Percentiles rank a stretch among this genome's conserved stretches.
Evolutionary conservation across 2,329 filamentous ascomycete genomes (phyloP).

Genomic region (Orbilia brochopaga): DNA sequence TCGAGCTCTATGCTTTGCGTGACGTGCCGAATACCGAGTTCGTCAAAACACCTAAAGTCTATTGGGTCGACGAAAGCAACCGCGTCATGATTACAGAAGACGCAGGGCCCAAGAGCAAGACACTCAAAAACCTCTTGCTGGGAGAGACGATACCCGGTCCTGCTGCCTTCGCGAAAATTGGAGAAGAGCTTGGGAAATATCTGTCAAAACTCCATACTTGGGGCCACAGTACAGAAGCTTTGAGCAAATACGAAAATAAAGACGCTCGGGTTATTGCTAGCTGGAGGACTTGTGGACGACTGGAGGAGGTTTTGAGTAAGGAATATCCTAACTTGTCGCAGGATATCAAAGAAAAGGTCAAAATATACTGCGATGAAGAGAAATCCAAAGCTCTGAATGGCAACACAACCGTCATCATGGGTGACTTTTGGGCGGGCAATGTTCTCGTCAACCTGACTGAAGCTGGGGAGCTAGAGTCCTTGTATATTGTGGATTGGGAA

Average conservation of each 20-base stretch:
- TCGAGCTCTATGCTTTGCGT: conserved; percentile 15
- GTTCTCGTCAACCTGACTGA: conserved; percentile 31
- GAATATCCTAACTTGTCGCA: conserved; percentile 20
- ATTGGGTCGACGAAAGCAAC: conserved; percentile 46
- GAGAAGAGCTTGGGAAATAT: conserved; percentile 40
- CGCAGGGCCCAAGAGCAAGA: conserved; percentile 28
- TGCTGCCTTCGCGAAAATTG: conserved; percentile 31
- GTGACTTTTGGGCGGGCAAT: conserved; percentile 50
- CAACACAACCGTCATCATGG: conserved; percentile 43
- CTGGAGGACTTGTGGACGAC: conserved; percentile 39
- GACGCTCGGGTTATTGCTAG: conserved; percentile 36
- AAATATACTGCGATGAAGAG: conserved; percentile 27
- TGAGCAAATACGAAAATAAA: conserved; percentile 37
- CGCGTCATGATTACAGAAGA: conserved; percentile 44
- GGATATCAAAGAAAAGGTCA: conserved; percentile 17
- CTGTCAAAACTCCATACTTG: conserved; percentile 29
- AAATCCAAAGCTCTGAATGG: conserved; percentile 21
- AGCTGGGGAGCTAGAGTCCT: conserved; percentile 16
- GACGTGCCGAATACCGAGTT: conserved; percentile 31
- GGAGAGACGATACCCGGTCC: conserved; percentile 20
- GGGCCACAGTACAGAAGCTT: conserved; percentile 14
- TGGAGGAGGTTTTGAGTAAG: conserved; percentile 23
- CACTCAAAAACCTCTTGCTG: conserved; percentile 30
- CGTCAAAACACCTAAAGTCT: conserved; percentile 41
- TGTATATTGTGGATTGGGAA: conserved; percentile 50